A percentile compares a stretch with the other conserved stretches of the same genome.
phyloP scores from a whole-genome alignment of 305 asterid genomes.

The Solanum hybrid region DNA sequence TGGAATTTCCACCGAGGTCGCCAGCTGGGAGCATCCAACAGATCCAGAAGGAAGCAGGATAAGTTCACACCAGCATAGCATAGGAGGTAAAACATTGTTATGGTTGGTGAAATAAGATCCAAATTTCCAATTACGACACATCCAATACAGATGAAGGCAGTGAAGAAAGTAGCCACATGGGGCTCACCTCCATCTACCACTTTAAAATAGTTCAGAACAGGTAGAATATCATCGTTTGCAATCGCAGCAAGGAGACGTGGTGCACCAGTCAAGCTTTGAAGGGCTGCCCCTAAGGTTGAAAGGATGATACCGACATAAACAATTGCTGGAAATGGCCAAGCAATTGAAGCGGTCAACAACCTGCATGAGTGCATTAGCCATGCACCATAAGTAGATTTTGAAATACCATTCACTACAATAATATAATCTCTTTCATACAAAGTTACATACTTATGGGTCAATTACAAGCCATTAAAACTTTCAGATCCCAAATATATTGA shows the following conservation, averaged over 20 bases:
- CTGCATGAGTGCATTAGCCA: slow-evolving; percentile 45
- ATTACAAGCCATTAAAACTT: background rate
- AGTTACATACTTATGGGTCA: background rate
- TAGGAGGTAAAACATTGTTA: slow-evolving; percentile 95
- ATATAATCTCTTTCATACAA: background rate
- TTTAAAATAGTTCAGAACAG: slow-evolving; percentile 92
- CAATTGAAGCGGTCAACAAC: slow-evolving; percentile 95
- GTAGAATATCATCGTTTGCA: slow-evolving; percentile 95
- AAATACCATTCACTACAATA: background rate
- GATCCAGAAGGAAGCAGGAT: slow-evolving; percentile 97
- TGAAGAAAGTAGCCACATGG: slow-evolving; percentile 79
- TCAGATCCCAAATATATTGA: background rate
- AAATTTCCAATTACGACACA: slow-evolving; percentile 93
- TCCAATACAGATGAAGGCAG: slow-evolving; percentile 89
- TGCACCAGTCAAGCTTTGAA: slow-evolving; percentile 98
- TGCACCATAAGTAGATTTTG: slow-evolving; percentile 14
- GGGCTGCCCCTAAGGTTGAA: slow-evolving; percentile 98
- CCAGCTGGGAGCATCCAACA: slow-evolving; percentile 99
- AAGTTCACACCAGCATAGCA: slow-evolving; percentile 96
- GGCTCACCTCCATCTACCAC: slow-evolving; percentile 89
- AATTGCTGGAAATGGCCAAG: slow-evolving; percentile 96
- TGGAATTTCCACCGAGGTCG: slow-evolving; percentile 99
- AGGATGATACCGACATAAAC: slow-evolving; percentile 85
- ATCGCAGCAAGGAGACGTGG: slow-evolving; percentile 99
- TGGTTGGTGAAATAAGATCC: slow-evolving; percentile 90